Evolutionary conservation across 1,284 basidiomycete species (phyloP), one percentile per base, ranked within the genome.

Genomic region (Fomes fomentarius): DNA sequence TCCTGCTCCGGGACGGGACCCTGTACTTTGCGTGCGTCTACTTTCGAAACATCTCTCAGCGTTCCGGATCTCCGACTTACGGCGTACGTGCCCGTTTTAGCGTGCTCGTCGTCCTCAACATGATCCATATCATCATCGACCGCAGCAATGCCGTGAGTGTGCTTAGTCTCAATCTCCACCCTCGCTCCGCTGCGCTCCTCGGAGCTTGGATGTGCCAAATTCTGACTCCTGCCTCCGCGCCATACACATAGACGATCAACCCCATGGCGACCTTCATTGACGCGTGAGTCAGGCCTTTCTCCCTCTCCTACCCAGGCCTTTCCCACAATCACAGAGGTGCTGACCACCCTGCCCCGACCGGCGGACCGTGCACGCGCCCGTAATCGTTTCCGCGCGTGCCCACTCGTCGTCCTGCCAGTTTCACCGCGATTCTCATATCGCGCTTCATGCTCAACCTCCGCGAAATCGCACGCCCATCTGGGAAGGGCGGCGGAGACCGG

Each of bases 361-460:
- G n/a, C n/a, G n/a, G n/a, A n/a, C n/a, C n/a, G n/a, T n/a, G n/a
- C n/a, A n/a, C n/a, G n/a, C n/a, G n/a, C n/a, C n/a, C n/a, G n/a
- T n/a, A n/a, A n/a, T n/a, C n/a, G n/a, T n/a, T n/a, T n/a, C n/a
- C n/a, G n/a, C n/a, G n/a, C n/a, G n/a, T n/a, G 9, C 25, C 24
- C 17, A 39, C 28, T 35, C 21, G 8, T 11, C 14, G 5, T 19
- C 40, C 14, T 10, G 25, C 3, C 37, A 56, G 57, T 0, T 45
- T 60, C 47, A 60, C 57, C 9, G 54, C 44, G 33, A 54, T 61
- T 14, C 54, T 61, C 3, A 54, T 57, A 26, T 58, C 53, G 12
- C 53, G 56, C 19, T 61, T 61, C 47, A 61, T 61, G 51, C 48
- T 61, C 24, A 61, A 58, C 34, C 54, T 61, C 4, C 59, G 56